Conservation (phyloP, 2,329 filamentous ascomycete genomes). For the Fusarium longipes region DNA sequence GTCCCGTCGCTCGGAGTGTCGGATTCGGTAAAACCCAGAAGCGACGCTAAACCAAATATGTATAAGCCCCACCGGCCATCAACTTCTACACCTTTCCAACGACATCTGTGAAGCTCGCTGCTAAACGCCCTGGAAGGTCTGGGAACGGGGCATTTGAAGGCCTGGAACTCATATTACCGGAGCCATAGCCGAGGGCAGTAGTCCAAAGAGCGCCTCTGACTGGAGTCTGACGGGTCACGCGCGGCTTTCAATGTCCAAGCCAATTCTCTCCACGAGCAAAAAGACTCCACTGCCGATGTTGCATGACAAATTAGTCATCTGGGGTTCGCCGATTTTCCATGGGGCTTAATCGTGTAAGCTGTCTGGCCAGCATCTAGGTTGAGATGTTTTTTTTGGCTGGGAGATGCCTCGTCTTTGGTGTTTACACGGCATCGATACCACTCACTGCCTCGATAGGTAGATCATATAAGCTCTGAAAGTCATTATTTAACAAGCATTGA, state of each 20-base stretch:
- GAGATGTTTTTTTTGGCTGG: neutral
- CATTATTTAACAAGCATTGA: neutral
- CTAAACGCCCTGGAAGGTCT: slow-evolving; percentile 23
- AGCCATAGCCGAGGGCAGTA: slow-evolving; percentile 39
- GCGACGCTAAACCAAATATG: slow-evolving; percentile 46
- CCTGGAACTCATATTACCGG: slow-evolving; percentile 37
- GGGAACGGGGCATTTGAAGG: slow-evolving; percentile 12
- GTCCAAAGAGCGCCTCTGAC: slow-evolving; percentile 6
- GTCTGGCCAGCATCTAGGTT: neutral
- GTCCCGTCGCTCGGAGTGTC: slow-evolving; percentile 49
- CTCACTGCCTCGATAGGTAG: neutral
- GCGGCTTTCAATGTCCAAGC: slow-evolving; percentile 39
- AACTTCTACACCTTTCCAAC: slow-evolving; percentile 55
- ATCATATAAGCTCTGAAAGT: neutral
- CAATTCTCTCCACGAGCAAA: slow-evolving; percentile 7
- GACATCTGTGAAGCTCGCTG: slow-evolving; percentile 44
- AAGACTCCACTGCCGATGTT: slow-evolving; percentile 25
- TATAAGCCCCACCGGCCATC: slow-evolving; percentile 46
- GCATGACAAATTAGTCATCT: slow-evolving; percentile 42
- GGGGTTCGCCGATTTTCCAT: slow-evolving; percentile 38
- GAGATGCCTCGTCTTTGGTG: neutral
- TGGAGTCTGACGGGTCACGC: slow-evolving; percentile 36
- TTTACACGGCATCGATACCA: neutral
- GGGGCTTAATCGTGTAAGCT: slow-evolving; percentile 15
- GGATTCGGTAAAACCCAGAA: slow-evolving; percentile 55